phyloP scores from a whole-genome alignment of 2,329 filamentous ascomycete genomes.

The Talaromyces marneffei region DNA sequence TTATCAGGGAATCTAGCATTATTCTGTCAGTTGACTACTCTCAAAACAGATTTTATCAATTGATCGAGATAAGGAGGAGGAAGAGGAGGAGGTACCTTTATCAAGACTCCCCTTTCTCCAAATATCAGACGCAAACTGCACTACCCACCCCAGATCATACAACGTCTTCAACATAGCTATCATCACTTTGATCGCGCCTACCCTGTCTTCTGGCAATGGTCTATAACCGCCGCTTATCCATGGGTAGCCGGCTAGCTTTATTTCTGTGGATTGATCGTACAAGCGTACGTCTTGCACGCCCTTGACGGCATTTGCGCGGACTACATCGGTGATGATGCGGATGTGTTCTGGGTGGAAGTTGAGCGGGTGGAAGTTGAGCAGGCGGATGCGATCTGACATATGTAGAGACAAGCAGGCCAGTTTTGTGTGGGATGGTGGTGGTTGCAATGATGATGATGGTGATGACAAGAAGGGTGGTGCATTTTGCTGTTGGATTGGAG shows the following conservation, averaged over 20 bases:
- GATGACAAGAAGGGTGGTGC: too few species aligned
- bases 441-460: too few species aligned
- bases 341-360: background rate
- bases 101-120: background rate
- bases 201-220: background rate
- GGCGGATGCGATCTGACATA: background rate
- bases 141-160: background rate
- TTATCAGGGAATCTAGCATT: background rate
- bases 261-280: background rate
- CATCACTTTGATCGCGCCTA: background rate
- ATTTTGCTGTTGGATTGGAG: too few species aligned
- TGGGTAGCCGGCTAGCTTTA: background rate
- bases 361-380: background rate
- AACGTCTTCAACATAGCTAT: background rate
- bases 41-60: too few species aligned
- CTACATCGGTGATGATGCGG: background rate
- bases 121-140: background rate
- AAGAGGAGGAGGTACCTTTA: background rate
- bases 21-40: too few species aligned
- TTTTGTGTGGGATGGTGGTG: background rate
- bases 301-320: background rate
- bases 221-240: background rate
- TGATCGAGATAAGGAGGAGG: too few species aligned
- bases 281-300: background rate
- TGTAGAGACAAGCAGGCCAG: background rate